Conservation (phyloP, 1,139 yeast genomes). For the Eremothecium coryli region DNA sequence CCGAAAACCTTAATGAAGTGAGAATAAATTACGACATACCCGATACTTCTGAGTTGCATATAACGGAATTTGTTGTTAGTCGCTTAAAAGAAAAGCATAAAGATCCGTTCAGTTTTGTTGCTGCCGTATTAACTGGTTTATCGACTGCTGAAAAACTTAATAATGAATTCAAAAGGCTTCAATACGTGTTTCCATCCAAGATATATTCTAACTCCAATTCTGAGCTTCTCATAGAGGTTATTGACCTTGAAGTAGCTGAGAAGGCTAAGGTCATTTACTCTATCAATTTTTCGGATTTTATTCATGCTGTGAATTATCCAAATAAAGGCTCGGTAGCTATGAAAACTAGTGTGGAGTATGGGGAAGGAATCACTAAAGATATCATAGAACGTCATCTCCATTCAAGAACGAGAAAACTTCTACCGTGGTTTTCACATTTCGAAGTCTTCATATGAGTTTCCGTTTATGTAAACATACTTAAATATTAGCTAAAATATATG, state of each 20-base stretch:
- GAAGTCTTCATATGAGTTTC: conserved; percentile 2
- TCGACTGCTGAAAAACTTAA: conserved; percentile 1
- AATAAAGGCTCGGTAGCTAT: not conserved
- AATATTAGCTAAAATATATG: too few species aligned
- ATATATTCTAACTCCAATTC: not conserved
- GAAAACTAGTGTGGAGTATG: not conserved
- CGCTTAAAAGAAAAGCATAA: not conserved
- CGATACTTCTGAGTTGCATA: not conserved
- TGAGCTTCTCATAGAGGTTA: conserved; percentile 4
- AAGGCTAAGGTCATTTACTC: conserved; percentile 1
- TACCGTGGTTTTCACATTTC: conserved; percentile 4
- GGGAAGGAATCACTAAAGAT: conserved; percentile 1
- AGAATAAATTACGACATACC: not conserved
- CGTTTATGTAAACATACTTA: too few species aligned
- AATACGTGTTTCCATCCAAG: conserved; percentile 7
- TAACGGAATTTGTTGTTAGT: conserved; percentile 1
- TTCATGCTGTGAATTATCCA: conserved; percentile 1
- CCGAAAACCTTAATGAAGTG: not conserved
- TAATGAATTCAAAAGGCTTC: conserved; percentile 7
- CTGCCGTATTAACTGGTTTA: conserved; percentile 1
- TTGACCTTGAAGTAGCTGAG: conserved; percentile 4
- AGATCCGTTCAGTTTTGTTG: conserved; percentile 4
- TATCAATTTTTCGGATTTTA: conserved; percentile 5
- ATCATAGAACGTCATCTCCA: not conserved
- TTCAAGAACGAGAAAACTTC: conserved; percentile 1